phyloP scores from a whole-genome alignment of 805 yeast species.

The Barnettozyma siamensis region DNA sequence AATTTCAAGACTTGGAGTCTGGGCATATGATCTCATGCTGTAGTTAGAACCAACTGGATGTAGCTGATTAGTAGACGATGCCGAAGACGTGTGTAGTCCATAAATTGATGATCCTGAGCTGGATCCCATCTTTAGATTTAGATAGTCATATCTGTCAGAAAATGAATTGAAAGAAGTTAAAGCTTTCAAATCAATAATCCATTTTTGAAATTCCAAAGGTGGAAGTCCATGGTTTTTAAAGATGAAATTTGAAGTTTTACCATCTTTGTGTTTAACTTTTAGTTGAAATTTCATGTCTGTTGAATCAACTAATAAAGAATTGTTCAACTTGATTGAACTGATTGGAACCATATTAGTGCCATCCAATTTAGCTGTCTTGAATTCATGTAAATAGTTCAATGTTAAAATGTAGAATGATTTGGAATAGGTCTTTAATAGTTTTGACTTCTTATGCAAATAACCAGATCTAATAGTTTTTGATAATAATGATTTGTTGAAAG shows the following conservation, averaged over 20 bases:
- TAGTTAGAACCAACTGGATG: not conserved
- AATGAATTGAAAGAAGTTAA: constrained; percentile 38
- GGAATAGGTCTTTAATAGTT: constrained; percentile 80
- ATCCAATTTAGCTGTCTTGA: constrained; percentile 72
- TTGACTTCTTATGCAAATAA: constrained; percentile 77
- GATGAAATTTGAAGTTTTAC: constrained; percentile 76
- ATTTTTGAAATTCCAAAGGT: constrained; percentile 70
- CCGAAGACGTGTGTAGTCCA: not conserved
- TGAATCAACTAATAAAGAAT: constrained; percentile 77
- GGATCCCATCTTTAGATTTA: constrained; percentile 1
- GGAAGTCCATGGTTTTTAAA: constrained; percentile 62
- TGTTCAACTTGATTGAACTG: constrained; percentile 70
- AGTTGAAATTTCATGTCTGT: constrained; percentile 57
- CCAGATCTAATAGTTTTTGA: constrained; percentile 71
- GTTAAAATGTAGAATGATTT: constrained; percentile 87
- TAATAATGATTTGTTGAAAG: constrained; percentile 61
- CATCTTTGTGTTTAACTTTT: constrained; percentile 27
- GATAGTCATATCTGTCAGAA: constrained; percentile 15
- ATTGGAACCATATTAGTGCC: constrained; percentile 67
- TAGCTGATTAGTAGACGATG: constrained; percentile 7
- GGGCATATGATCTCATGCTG: constrained; percentile 19
- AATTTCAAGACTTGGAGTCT: constrained; percentile 23
- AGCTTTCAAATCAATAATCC: constrained; percentile 60
- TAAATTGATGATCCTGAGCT: not conserved
- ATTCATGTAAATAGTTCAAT: constrained; percentile 82